Evolutionary conservation across 2,329 filamentous ascomycete genomes (phyloP), one percentile per base, ranked within the genome.

Genomic region (Sarocladium oryzae): DNA sequence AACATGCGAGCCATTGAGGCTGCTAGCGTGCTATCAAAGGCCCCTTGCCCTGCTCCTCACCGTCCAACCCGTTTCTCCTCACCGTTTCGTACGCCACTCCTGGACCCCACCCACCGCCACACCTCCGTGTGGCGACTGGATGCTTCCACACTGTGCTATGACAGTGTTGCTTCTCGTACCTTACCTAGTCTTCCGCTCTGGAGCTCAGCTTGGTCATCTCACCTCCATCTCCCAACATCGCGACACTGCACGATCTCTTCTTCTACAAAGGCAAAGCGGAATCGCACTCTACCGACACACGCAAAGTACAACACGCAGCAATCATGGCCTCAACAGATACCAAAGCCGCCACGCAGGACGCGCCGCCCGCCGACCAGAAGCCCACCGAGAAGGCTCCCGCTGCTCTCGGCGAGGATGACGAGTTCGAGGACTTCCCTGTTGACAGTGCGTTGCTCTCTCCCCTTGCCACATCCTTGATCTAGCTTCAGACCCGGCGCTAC

Each of bases 391-490:
- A 77, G 58, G 73, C 76, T 58, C 74, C 82, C 62, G 60, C 85
- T 30, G 81, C 87, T 53, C 79, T 97, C 24, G 93, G 96, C 69
- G 93, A 99, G 69, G 93, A 99, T 65, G 93, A 99, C 69, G 93
- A 99, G 74, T 99, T 99, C 63, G 93, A 99, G 68, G 93, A 99
- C 69, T 99, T 99, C 65, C 93, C 93, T 23, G 88, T 95, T 52
- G 92, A 99, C 73, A 90, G 93, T 96, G 72, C 37, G 74, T 45
- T 13, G 9, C 30, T 10, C 18, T 10, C 40, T n/a, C n/a, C n/a
- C n/a, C n/a, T n/a, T n/a, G n/a, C n/a, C n/a, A n/a, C n/a, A n/a
- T n/a, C n/a, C n/a, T n/a, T n/a, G n/a, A n/a, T n/a, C n/a, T n/a
- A n/a, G n/a, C n/a, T n/a, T n/a, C n/a, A n/a, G n/a, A n/a, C n/a